These are phyloP conservation scores for Endogone sp. DNA, from an alignment of 192 early-diverging fungal species.

Conservation along the genomic window DNA sequence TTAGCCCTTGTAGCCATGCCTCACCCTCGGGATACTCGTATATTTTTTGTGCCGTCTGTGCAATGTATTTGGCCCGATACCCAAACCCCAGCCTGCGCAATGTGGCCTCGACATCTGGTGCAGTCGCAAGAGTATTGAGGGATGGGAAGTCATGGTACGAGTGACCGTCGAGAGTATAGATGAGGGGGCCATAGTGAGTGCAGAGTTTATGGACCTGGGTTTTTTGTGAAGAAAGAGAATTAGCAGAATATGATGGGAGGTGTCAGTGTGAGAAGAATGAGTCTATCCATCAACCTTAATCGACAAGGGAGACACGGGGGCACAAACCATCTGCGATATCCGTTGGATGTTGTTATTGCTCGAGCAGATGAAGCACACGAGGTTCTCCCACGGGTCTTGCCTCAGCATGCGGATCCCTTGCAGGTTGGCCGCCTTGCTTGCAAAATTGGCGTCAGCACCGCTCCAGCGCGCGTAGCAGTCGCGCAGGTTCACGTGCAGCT, in stretches of 20 bases:
- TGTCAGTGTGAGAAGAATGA: too few relatives aligned
- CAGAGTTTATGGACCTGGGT: constrained; percentile 47
- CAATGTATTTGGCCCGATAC: constrained; percentile 93
- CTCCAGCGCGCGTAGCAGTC: constrained; percentile 57
- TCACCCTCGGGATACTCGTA: constrained; percentile 39
- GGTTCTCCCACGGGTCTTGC: constrained; percentile 84
- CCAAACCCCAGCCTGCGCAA: constrained; percentile 85
- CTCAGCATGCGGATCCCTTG: constrained; percentile 72
- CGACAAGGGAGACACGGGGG: background rate
- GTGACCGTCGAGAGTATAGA: constrained; percentile 28
- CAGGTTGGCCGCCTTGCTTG: constrained; percentile 42
- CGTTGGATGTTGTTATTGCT: constrained; percentile 93
- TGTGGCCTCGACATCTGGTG: constrained; percentile 50
- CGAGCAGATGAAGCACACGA: constrained; percentile 91
- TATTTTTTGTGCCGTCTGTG: constrained; percentile 53
- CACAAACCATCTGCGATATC: constrained; percentile 81
- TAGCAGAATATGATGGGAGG: too few relatives aligned
- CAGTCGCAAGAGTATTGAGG: constrained; percentile 40
- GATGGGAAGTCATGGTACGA: constrained; percentile 71
- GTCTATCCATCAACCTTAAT: too few relatives aligned
- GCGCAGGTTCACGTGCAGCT: constrained; percentile 62
- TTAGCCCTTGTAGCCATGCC: constrained; percentile 60
- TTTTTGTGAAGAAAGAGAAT: too few relatives aligned
- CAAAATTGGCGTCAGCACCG: constrained; percentile 63
- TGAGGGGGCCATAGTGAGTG: constrained; percentile 35